These are phyloP conservation scores for Actinidia arguta DNA, from an alignment of 179 eudicot genomes.

Conservation along the genomic window DNA sequence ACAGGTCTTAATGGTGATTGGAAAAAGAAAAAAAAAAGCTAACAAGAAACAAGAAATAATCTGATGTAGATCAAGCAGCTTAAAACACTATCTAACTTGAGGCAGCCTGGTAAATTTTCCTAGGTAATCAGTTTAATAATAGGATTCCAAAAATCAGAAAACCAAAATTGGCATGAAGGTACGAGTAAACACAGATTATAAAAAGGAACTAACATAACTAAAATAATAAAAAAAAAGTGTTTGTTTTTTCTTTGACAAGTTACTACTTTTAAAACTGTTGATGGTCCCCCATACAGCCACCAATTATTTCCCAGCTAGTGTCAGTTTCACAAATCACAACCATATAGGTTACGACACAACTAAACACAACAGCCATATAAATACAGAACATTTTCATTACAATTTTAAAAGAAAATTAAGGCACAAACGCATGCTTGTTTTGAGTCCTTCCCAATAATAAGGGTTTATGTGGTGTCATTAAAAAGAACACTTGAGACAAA, in stretches of 20 bases:
- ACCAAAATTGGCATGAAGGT: neutral
- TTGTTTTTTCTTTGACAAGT: neutral
- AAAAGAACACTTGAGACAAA: neutral
- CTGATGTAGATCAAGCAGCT: constrained; percentile 7
- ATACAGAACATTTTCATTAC: too few relatives aligned
- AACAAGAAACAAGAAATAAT: neutral
- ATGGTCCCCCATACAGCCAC: neutral
- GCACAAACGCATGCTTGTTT: neutral
- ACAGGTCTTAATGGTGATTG: neutral
- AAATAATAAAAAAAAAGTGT: neutral
- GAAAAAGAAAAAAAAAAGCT: neutral
- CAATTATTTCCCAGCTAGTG: neutral
- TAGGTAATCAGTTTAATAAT: neutral
- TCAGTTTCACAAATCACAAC: neutral
- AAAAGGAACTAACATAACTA: neutral
- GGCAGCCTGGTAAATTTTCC: neutral
- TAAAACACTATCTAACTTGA: neutral
- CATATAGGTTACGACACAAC: neutral
- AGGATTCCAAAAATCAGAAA: neutral
- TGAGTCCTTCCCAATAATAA: neutral
- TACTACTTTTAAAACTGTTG: neutral
- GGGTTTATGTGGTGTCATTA: neutral
- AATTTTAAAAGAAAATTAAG: too few relatives aligned
- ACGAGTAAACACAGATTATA: neutral
- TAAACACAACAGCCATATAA: neutral